A percentile compares a stretch with the other conserved stretches of the same genome.
phyloP scores from a whole-genome alignment of 371 early-diverging fungal species.

The Synchytrium microbalum region DNA sequence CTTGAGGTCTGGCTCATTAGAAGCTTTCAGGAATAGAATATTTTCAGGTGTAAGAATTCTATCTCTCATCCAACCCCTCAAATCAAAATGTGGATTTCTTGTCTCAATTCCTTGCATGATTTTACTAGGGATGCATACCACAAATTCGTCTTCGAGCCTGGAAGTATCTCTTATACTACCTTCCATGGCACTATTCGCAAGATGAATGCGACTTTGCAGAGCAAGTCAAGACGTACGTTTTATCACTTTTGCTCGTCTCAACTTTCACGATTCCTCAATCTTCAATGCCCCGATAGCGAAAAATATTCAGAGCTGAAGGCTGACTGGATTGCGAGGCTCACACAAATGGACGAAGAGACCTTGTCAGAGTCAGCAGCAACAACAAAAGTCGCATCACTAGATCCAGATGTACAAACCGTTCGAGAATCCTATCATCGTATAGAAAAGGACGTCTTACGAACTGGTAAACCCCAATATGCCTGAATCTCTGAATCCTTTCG shows the following conservation, averaged over 20 bases:
- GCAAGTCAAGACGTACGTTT: neutral
- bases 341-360: neutral
- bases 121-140: neutral
- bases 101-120: too few species aligned
- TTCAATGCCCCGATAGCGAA: neutral
- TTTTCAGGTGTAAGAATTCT: neutral
- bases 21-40: neutral
- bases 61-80: too few species aligned
- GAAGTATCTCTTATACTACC: neutral
- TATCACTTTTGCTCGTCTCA: too few species aligned
- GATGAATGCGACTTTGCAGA: neutral
- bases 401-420: conserved; percentile 52
- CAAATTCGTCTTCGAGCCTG: neutral
- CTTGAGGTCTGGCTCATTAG: neutral
- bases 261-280: neutral
- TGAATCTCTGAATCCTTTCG: neutral
- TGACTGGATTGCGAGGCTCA: neutral
- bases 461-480: conserved; percentile 2
- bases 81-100: too few species aligned
- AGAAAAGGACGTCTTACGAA: conserved; percentile 6
- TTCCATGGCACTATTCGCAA: neutral
- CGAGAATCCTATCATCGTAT: conserved; percentile 11
- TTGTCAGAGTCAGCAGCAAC: neutral
- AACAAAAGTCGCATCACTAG: neutral
- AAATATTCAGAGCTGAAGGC: neutral